Base-by-base conservation (phyloP, 495 filamentous ascomycete species). In the Amphirosellinia nigrospora region DNA sequence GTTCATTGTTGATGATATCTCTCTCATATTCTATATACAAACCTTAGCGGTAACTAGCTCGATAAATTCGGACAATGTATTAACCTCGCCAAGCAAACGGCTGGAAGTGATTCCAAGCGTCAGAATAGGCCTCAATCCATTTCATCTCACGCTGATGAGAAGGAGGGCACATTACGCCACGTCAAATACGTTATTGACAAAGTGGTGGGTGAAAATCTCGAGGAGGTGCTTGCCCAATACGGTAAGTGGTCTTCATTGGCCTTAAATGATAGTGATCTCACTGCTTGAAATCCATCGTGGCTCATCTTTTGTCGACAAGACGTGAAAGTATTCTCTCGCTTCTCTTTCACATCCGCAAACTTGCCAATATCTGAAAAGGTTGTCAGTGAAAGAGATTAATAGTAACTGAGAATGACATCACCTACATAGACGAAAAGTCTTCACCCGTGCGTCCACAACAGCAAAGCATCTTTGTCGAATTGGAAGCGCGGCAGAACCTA, bases 171-270 rank as follows among this genome's bases (percentile, higher is more conserved):
- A 50, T 84, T 91, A 69, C 96, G 89, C n/a, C 98, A 97, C 77
- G 91, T 98, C 77, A 97, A 96, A 86, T 96, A 94, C 73, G 94
- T 98, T 39, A 93, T 90, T 43, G 93, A 96, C 2, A 92, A 92
- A 82, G 89, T 99, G 23, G 84, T 91, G 71, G 82, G 86, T 4
- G 87, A 88, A 45, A 86, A 90, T 41, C 83, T 99, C 53, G 88
- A 83, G 77, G 83, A 84, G 30, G 85, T 86, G 41, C 78, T 99
- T 46, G 80, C 83, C 58, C 87, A 88, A 66, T 94, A 89, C 78
- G 96, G 95, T 69, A 90, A 92, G 80, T 98, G 48, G 87, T 86
- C 64, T 93, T 94, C 79, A 92, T 96, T 71, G 96, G 98, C 75
- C 90, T 99, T 78, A 94, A 88, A 52, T 52, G 26, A 52, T 52